These are phyloP conservation scores for Thielaviopsis cerberus DNA, from an alignment of 2,329 filamentous ascomycete genomes.

Conservation along the genomic window DNA sequence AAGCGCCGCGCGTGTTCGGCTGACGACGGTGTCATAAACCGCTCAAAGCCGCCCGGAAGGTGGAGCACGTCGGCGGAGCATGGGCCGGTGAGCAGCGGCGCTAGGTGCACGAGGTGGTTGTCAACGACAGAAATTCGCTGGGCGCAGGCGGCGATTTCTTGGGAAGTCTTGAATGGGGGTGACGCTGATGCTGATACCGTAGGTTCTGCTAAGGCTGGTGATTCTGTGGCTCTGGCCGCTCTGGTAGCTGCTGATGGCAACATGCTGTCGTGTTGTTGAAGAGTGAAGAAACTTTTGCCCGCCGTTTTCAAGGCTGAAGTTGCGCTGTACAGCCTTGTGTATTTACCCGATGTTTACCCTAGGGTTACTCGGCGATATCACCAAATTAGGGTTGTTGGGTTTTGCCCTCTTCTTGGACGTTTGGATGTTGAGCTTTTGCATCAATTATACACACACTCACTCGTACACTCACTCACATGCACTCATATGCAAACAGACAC, in stretches of 20 bases:
- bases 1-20: too few relatives aligned
- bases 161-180: too few relatives aligned
- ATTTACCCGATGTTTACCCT: not conserved
- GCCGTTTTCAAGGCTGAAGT: not conserved
- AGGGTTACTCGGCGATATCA: not conserved
- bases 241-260: not conserved
- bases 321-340: not conserved
- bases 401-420: too few relatives aligned
- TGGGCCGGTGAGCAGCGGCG: not conserved
- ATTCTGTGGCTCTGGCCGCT: not conserved
- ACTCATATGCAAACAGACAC: not conserved
- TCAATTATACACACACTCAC: not conserved
- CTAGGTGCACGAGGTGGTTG: not conserved
- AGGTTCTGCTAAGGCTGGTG: not conserved
- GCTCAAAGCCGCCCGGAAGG: not conserved
- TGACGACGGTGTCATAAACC: too few relatives aligned
- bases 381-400: not conserved
- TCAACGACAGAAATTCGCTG: conserved; percentile 1
- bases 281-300: not conserved
- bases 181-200: too few relatives aligned
- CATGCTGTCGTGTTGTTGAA: not conserved
- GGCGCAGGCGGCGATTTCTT: not conserved
- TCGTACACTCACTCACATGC: not conserved
- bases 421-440: not conserved
- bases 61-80: not conserved